phyloP scores from a whole-genome alignment of 75 land plant species.

The Picea sitchensis region DNA sequence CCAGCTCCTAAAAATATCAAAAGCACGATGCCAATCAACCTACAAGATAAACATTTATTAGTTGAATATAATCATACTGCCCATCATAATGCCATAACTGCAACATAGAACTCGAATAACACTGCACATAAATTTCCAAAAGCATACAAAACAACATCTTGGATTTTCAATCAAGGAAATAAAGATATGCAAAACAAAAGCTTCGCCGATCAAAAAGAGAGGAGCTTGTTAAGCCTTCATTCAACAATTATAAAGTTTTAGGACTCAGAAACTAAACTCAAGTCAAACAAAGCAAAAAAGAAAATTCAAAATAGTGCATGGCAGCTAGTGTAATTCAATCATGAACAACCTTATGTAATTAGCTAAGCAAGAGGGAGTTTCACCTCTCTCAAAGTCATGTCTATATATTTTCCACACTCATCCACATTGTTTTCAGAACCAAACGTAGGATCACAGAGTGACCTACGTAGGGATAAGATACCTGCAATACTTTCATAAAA shows the following conservation, averaged over 20 bases:
- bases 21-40: conserved; percentile 32
- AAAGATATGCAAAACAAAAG: background rate
- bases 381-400: too few relatives aligned
- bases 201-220: background rate
- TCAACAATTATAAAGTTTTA: background rate
- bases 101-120: background rate
- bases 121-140: background rate
- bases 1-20: conserved; percentile 30
- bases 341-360: background rate
- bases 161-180: background rate
- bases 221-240: background rate
- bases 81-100: conserved; percentile 10
- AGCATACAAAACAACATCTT: background rate
- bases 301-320: background rate
- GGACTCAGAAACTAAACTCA: background rate
- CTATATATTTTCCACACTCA: too few relatives aligned
- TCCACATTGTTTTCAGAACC: background rate
- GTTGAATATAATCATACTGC: background rate
- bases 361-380: background rate
- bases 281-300: background rate
- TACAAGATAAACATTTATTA: conserved; percentile 9
- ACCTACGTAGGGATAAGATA: too few relatives aligned
- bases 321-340: background rate
- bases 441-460: too few relatives aligned
- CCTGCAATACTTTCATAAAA: too few relatives aligned